Conservation (phyloP, 441 rosid genomes). For the Gossypium armourianum region DNA sequence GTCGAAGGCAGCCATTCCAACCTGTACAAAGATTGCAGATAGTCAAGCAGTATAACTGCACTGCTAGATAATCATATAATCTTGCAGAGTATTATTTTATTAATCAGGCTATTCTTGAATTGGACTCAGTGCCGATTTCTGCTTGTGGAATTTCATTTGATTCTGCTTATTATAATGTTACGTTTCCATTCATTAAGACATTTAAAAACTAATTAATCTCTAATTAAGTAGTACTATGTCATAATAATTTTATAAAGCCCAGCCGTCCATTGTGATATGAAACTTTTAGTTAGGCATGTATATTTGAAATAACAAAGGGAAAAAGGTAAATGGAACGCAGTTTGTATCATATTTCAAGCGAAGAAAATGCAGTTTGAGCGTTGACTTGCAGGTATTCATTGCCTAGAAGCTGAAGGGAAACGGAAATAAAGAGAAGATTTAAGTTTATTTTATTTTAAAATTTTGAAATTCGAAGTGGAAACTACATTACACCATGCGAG, state of each 20-base stretch:
- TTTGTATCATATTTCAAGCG: not conserved
- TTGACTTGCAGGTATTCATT: not conserved
- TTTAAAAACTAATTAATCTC: not conserved
- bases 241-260: conserved; percentile 1
- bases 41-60: conserved; percentile 12
- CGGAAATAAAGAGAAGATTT: not conserved
- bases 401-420: not conserved
- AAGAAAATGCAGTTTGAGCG: not conserved
- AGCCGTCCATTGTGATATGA: not conserved
- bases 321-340: not conserved
- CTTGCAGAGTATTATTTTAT: not conserved
- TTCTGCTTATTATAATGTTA: not conserved
- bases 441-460: not conserved
- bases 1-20: conserved; percentile 92
- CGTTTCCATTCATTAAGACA: not conserved
- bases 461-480: not conserved
- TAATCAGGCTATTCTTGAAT: not conserved
- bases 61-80: conserved; percentile 6
- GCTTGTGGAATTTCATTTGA: not conserved
- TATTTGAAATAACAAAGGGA: not conserved
- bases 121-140: not conserved
- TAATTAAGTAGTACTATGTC: not conserved
- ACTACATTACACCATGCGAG: not conserved
- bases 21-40: conserved; percentile 32
- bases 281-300: not conserved